Evolutionary conservation across 306 rosid species (phyloP), one percentile per base, ranked within the genome.

Genomic region (Cicer judaicum): DNA sequence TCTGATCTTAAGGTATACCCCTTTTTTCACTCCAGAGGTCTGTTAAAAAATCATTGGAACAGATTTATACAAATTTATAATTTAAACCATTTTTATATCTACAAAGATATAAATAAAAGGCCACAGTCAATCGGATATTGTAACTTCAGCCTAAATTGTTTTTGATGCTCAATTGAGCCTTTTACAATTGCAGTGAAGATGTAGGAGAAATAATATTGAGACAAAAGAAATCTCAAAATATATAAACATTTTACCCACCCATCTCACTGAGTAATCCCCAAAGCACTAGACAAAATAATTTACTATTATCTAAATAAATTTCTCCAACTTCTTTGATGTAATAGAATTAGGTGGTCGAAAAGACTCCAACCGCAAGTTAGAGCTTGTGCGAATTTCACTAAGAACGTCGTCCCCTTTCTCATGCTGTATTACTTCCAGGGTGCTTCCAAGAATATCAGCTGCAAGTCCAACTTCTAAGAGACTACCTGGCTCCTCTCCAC

Each of bases 401-500:
- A 94, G 75, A 79, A 76, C 64, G 2, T 8, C 60, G 1, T 91
- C 98, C 2, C 98, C 98, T 72, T 85, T 86, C 64, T 86, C 92
- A 5, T 41, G 16, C 75, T 76, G 75, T 86, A 94, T 90, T 6
- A 36, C 75, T 79, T 91, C 93, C 87, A 94, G 82, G 10, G 73
- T 61, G 78, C 79, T 83, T 48, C 97, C 98, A 64, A 91, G 82
- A 79, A 94, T 91, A 68, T 94, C 89, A 10, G 81, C 96, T 24
- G 97, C 96, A 66, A 94, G 89, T 76, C 97, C 97, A 5, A 1
- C 53, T 73, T 87, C 60, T 19, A 76, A 69, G 64, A 94, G 97
- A 60, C 38, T 64, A 12, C 96, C 95, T 8, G 90, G 89, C 80
- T 82, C 87, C 81, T 90, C 95, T 61, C 98, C 98, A 14, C 97